Base-by-base conservation (phyloP, 2,329 filamentous ascomycete species). In the Talaromyces sp. region DNA sequence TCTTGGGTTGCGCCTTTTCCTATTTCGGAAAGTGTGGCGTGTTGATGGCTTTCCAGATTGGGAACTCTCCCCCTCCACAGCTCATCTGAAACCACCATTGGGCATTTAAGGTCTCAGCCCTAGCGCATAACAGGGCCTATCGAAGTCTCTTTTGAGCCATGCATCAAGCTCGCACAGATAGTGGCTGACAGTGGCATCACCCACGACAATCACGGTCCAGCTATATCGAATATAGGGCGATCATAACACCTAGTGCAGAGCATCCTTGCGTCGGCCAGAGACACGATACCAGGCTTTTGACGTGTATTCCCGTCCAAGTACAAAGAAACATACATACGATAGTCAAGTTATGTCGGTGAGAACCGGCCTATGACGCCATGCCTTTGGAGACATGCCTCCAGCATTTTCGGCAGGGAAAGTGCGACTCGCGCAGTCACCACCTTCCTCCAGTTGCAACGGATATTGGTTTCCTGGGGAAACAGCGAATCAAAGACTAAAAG, bases 311-410 rank as follows among this genome's bases (percentile, higher is more conserved):
- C 7, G 15, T 31, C 15, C 9, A 8, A n/a, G 27, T 33, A 33
- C 15, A 33, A 17, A n/a, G 5, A 52, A 13, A 52, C 33, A 33
- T 49, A 49, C 45, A 49, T 33, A 52, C 17, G 8, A 5, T 31
- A 17, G 27, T 35, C 17, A 52, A 19, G 25, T 52, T 52, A 17
- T 9, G 49, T 13, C 31, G 27, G 3, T 19, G 17, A 15, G 4
- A 35, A 35, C 13, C n/a, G 31, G 13, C 58, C n/a, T 39, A 54
- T 62, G 60, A 62, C 35, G 60, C 60, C 60, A 25, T 54, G 41
- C 33, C 11, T 37, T 27, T 39, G 33, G 19, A 19, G n/a, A 33
- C 27, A 33, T 59, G 7, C 11, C 9, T 31, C 8, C 13, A 17
- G 22, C 17, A 22, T 9, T 11, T 45, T 47, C 17, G 27, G 27